Percentiles rank a stretch among this genome's conserved stretches.
Evolutionary conservation across 768 basidiomycete species (phyloP).

Genomic region (Fomitopsis serialis): DNA sequence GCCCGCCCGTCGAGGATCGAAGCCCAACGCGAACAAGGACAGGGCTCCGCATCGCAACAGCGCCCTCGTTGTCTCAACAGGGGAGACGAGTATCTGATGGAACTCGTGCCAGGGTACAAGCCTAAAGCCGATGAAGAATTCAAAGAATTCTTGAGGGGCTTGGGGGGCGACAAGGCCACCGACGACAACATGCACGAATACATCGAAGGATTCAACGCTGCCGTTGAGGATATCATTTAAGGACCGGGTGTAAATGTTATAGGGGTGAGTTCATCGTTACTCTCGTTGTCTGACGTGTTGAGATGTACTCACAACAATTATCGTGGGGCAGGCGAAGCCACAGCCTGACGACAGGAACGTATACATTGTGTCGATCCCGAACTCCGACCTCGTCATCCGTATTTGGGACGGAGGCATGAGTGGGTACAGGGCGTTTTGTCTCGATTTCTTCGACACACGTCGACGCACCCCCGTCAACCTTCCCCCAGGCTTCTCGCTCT

Average conservation of each 20-base stretch:
- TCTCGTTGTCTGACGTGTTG: not conserved
- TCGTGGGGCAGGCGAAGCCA: not conserved
- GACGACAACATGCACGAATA: not conserved
- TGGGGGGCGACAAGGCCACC: not conserved
- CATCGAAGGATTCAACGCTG: not conserved
- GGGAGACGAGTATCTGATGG: no score
- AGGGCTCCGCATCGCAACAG: no score
- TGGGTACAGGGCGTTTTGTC: conserved; percentile 1
- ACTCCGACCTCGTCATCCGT: not conserved
- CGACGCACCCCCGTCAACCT: conserved; percentile 4
- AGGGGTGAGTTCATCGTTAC: not conserved
- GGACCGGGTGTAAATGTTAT: not conserved
- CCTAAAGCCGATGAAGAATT: no score
- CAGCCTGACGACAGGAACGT: conserved; percentile 1
- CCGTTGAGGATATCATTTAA: not conserved
- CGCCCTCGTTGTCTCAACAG: no score
- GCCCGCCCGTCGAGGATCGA: no score
- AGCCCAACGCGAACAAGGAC: no score
- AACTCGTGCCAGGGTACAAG: no score
- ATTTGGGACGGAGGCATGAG: conserved; percentile 6
- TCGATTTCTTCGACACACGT: conserved; percentile 3
- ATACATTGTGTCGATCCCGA: not conserved
- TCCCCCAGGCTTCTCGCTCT: not conserved
- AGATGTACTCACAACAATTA: not conserved
- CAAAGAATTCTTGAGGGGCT: no score